Conservation (phyloP, 176 grass and related monocot species). For the Miscanthus lutarioriparius region DNA sequence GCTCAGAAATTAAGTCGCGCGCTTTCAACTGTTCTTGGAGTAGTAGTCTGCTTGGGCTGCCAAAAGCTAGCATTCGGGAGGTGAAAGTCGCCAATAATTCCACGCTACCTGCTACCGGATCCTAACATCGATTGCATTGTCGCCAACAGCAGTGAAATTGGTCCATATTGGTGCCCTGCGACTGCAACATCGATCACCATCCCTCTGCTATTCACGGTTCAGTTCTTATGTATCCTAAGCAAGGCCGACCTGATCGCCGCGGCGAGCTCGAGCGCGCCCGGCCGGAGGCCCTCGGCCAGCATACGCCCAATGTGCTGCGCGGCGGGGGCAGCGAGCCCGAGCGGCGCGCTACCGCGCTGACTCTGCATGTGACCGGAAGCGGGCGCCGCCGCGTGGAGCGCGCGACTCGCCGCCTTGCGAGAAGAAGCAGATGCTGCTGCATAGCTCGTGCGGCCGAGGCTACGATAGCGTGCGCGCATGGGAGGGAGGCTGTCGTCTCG, state of each 20-base stretch:
- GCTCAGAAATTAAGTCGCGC: not conserved
- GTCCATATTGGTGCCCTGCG: not conserved
- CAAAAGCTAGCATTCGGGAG: not conserved
- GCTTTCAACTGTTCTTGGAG: slow-evolving; percentile 9
- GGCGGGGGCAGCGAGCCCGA: slow-evolving; percentile 5
- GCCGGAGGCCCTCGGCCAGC: slow-evolving; percentile 19
- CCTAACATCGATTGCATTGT: not conserved
- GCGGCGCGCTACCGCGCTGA: slow-evolving; percentile 30
- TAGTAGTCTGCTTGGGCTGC: not conserved
- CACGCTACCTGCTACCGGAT: too few relatives aligned
- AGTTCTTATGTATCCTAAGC: not conserved
- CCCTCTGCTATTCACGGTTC: not conserved
- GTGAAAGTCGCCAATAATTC: slow-evolving; percentile 27
- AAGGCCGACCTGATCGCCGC: slow-evolving; percentile 50
- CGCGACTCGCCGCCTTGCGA: slow-evolving; percentile 12
- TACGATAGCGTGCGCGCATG: not conserved
- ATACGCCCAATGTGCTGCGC: slow-evolving; percentile 18
- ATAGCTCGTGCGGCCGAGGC: not conserved
- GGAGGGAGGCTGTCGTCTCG: not conserved
- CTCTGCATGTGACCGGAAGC: slow-evolving; percentile 26
- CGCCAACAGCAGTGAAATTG: not conserved
- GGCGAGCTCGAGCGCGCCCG: slow-evolving; percentile 53
- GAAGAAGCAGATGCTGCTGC: not conserved
- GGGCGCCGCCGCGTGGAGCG: slow-evolving; percentile 51
- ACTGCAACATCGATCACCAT: not conserved